Evolutionary conservation across 2,329 filamentous ascomycete genomes (phyloP), one percentile per base, ranked within the genome.

Genomic region (Emmonsia crescens): DNA sequence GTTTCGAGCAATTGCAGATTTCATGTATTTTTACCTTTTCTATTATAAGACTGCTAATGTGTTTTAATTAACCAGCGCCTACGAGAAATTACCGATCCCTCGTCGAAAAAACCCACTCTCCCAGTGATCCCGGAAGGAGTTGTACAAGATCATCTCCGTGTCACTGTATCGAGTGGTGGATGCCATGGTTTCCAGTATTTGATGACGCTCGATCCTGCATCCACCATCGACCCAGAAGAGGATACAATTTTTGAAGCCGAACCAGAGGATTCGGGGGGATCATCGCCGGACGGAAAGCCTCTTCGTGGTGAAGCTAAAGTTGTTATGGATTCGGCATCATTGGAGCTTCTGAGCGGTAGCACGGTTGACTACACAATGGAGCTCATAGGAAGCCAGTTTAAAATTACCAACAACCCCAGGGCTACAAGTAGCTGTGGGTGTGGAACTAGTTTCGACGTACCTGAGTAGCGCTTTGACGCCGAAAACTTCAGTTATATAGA

Each of bases 121-220:
- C 46, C 46, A 49, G 72, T 66, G 73, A 4, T 70, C 69, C 8
- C 68, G 64, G 57, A 70, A 75, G 61, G 73, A 74, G 46, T 49
- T 62, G 95, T 96, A 72, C 81, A 89, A 69, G 84, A 96, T 38
- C 89, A 91, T 29, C 82, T 99, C n/a, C 89, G 93, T 59, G 89
- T 99, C 66, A 87, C 89, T 64, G 92, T 99, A 62, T 91, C 96
- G 71, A 91, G 88, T 61, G 94, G 94, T 65, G 94, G 94, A 61
- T 99, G 94, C 74, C 94, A 99, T 76, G 94, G 94, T 57, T 99
- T 99, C 75, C 94, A 99, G 74, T 99, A 99, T 72, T 79, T 96
- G 55, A 96, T 99, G 89, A 89, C 87, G 19, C 82, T 97, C 3
- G 87, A 90, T 57, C 71, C 78, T 21, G 74, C 74, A 12, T 76